A percentile compares a stretch with the other conserved stretches of the same genome.
These are phyloP conservation scores for Talaromyces ruber DNA, from an alignment of 495 filamentous ascomycete genomes.

Conservation along the genomic window DNA sequence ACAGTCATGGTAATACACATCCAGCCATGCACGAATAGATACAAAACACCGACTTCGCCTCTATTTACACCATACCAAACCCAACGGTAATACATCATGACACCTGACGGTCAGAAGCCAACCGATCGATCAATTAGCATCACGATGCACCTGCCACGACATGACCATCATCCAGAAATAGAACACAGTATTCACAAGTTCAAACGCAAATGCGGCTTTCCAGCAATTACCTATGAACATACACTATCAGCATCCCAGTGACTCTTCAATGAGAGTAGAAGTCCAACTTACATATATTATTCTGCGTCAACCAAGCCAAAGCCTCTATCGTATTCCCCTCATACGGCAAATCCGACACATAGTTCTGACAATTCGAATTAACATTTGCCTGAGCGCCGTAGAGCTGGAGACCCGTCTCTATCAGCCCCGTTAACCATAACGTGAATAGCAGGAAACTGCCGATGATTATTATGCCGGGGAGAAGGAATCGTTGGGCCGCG, in stretches of 20 bases:
- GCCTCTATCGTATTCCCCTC: slow-evolving; percentile 60
- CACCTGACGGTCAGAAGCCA: neutral
- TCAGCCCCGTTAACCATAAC: slow-evolving; percentile 83
- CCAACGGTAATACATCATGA: neutral
- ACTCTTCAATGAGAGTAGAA: neutral
- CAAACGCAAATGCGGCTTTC: slow-evolving; percentile 55
- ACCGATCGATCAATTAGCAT: slow-evolving; percentile 18
- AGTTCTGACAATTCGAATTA: slow-evolving; percentile 69
- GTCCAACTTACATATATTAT: slow-evolving; percentile 63
- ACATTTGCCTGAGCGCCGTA: slow-evolving; percentile 73
- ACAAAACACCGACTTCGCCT: slow-evolving; percentile 3
- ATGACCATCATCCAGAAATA: slow-evolving; percentile 93
- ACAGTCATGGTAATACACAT: neutral
- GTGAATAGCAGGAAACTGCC: slow-evolving; percentile 91
- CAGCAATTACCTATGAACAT: slow-evolving; percentile 38
- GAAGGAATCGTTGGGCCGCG: slow-evolving; percentile 66
- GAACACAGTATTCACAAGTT: slow-evolving; percentile 72
- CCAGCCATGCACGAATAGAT: neutral
- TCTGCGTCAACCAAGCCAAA: slow-evolving; percentile 80
- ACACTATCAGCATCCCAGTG: slow-evolving; percentile 7
- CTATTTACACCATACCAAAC: slow-evolving; percentile 11
- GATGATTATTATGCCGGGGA: slow-evolving; percentile 85
- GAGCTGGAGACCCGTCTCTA: slow-evolving; percentile 82
- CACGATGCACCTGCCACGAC: slow-evolving; percentile 76
- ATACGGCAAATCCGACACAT: slow-evolving; percentile 48